phyloP scores from a whole-genome alignment of 805 yeast genomes.

The Saturnispora dispora region DNA sequence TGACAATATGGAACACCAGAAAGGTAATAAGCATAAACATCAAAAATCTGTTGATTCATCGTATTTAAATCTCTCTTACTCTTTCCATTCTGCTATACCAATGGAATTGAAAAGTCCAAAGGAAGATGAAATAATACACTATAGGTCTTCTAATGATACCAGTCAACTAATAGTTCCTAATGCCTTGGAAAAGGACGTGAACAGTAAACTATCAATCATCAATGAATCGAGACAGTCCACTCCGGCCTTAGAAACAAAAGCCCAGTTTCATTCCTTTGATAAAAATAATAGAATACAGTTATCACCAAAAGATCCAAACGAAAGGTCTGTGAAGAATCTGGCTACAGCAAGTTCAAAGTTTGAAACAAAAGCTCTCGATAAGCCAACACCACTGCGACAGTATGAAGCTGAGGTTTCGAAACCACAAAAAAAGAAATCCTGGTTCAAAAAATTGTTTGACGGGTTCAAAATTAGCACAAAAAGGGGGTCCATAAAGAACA shows the following conservation, averaged over 20 bases:
- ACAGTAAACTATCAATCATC: slow-evolving; percentile 3
- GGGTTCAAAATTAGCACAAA: neutral
- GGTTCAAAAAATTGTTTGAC: neutral
- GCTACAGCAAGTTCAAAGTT: neutral
- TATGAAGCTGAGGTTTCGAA: neutral
- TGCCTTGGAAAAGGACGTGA: neutral
- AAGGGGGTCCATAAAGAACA: neutral
- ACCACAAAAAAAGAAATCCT: neutral
- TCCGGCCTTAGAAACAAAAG: neutral
- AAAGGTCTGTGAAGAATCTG: neutral
- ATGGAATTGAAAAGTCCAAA: slow-evolving; percentile 21
- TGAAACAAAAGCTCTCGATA: neutral
- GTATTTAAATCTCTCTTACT: slow-evolving; percentile 20
- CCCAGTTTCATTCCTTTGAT: neutral
- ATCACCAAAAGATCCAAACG: neutral
- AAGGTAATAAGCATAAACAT: slow-evolving; percentile 12
- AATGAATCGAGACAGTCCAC: slow-evolving; percentile 1
- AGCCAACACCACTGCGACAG: neutral
- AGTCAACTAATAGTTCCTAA: neutral
- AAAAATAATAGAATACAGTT: neutral
- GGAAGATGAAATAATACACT: slow-evolving; percentile 14
- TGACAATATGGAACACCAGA: neutral
- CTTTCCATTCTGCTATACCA: slow-evolving; percentile 27
- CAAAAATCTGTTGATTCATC: slow-evolving; percentile 19
- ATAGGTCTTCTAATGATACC: neutral